Conservation (phyloP, 371 early-diverging fungal genomes). For the Enterospora canceri region DNA sequence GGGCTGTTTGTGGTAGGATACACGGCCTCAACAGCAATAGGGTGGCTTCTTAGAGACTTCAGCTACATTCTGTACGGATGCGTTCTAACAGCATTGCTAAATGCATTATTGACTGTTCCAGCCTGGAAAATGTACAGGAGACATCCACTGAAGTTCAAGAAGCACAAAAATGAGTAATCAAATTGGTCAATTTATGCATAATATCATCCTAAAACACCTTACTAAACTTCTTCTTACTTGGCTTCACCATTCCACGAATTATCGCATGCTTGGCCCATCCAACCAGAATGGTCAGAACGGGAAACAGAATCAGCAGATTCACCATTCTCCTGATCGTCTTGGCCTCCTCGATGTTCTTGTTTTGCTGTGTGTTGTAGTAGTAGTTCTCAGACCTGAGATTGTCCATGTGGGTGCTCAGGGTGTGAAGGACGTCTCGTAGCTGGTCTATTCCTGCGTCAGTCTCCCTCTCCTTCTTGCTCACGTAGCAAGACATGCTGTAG, state of each 20-base stretch:
- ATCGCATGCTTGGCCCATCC: not conserved
- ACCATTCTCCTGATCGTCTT: not conserved
- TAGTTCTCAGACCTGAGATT: slow-evolving; percentile 1
- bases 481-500: slow-evolving; percentile 2
- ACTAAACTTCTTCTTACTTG: slow-evolving; percentile 10
- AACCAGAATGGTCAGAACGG: slow-evolving; percentile 5
- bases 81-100: slow-evolving; percentile 16
- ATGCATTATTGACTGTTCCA: slow-evolving; percentile 45
- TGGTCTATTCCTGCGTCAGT: not conserved
- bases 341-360: slow-evolving; percentile 4
- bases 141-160: slow-evolving; percentile 50
- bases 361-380: not conserved
- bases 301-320: slow-evolving; percentile 10
- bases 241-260: slow-evolving; percentile 7
- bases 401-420: not conserved
- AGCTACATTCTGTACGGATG: slow-evolving; percentile 39
- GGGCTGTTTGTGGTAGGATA: slow-evolving; percentile 43
- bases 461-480: slow-evolving; percentile 10
- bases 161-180: slow-evolving; percentile 18
- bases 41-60: slow-evolving; percentile 39
- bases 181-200: not conserved
- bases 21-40: slow-evolving; percentile 36
- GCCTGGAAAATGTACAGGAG: slow-evolving; percentile 52
- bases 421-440: not conserved
- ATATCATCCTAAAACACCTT: slow-evolving; percentile 17